phyloP scores from a whole-genome alignment of 352 stramenopile species.

The Globisporangium nunn region DNA sequence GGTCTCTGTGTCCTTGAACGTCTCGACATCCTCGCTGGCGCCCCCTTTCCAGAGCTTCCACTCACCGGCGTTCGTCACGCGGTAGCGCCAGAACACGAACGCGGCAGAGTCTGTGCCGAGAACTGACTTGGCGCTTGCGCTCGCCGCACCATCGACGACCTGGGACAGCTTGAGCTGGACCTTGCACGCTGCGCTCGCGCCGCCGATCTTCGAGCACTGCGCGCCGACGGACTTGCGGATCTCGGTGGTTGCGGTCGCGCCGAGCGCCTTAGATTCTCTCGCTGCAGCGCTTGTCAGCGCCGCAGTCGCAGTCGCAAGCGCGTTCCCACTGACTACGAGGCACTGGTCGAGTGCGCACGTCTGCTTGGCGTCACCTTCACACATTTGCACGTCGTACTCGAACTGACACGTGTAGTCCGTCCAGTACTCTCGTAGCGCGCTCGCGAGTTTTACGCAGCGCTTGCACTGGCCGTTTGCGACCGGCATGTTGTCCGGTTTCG shows the following conservation, averaged over 20 bases:
- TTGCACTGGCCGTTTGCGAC: slow-evolving; percentile 25
- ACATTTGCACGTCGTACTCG: slow-evolving; percentile 42
- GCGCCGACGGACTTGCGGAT: slow-evolving; percentile 40
- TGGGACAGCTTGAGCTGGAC: slow-evolving; percentile 30
- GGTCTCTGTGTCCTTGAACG: slow-evolving; percentile 24
- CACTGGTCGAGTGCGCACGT: slow-evolving; percentile 46
- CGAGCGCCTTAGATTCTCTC: slow-evolving; percentile 24
- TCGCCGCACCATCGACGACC: slow-evolving; percentile 24
- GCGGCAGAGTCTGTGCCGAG: slow-evolving; percentile 13
- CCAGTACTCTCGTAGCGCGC: slow-evolving; percentile 45
- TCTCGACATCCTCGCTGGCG: slow-evolving; percentile 11
- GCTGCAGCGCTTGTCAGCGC: slow-evolving; percentile 19
- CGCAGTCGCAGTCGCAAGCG: slow-evolving; percentile 25
- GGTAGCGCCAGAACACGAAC: slow-evolving; percentile 64
- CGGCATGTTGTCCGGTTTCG: slow-evolving; percentile 21
- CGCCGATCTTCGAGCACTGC: slow-evolving; percentile 30
- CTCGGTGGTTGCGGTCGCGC: slow-evolving; percentile 40
- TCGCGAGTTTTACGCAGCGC: slow-evolving; percentile 47
- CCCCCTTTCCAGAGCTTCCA: slow-evolving; percentile 34
- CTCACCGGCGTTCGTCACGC: slow-evolving; percentile 22
- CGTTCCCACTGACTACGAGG: slow-evolving; percentile 34
- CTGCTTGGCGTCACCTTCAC: slow-evolving; percentile 25
- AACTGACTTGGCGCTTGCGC: slow-evolving; percentile 14
- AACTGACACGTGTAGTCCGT: slow-evolving; percentile 53
- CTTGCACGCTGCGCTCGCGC: not conserved